Evolutionary conservation across 805 yeast species (phyloP).

Genomic region (Candida qinlingensis): DNA sequence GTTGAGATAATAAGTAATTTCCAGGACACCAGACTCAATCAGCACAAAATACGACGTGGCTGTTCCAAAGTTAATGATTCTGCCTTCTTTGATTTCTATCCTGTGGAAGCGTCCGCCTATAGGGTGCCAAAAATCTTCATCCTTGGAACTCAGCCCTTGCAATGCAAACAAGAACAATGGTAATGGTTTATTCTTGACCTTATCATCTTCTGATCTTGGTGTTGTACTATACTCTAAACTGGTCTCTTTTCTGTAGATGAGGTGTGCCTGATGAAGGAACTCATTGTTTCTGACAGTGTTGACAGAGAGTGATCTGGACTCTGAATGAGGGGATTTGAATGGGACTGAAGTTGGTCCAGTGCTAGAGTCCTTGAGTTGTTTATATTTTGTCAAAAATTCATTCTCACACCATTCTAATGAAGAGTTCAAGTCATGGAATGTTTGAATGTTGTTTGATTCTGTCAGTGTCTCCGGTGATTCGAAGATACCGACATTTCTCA

Average conservation of each 20-base stretch:
- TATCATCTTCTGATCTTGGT: slow-evolving; percentile 16
- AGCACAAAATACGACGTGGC: slow-evolving; percentile 39
- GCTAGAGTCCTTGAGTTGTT: slow-evolving; percentile 22
- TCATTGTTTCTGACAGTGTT: slow-evolving; percentile 36
- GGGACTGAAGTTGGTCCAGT: background rate
- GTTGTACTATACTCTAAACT: slow-evolving; percentile 13
- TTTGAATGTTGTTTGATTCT: slow-evolving; percentile 36
- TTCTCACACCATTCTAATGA: slow-evolving; percentile 97
- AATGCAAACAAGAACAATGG: slow-evolving; percentile 41
- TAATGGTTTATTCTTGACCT: slow-evolving; percentile 29
- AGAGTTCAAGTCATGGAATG: slow-evolving; percentile 74
- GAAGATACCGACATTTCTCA: slow-evolving; percentile 74
- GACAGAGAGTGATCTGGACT: slow-evolving; percentile 11
- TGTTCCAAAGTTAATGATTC: slow-evolving; percentile 27
- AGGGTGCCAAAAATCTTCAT: slow-evolving; percentile 54
- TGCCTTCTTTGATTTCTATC: background rate
- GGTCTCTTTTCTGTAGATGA: slow-evolving; percentile 26
- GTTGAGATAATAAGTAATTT: slow-evolving; percentile 43
- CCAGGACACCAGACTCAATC: slow-evolving; percentile 51
- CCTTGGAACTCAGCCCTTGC: slow-evolving; percentile 35
- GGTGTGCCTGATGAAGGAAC: slow-evolving; percentile 33
- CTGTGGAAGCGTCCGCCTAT: background rate
- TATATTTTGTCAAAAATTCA: slow-evolving; percentile 51
- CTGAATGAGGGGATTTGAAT: background rate
- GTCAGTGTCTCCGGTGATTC: slow-evolving; percentile 33